These are phyloP conservation scores for Solanum corneliomulleri DNA, from an alignment of 257 asterid species.

Conservation along the genomic window DNA sequence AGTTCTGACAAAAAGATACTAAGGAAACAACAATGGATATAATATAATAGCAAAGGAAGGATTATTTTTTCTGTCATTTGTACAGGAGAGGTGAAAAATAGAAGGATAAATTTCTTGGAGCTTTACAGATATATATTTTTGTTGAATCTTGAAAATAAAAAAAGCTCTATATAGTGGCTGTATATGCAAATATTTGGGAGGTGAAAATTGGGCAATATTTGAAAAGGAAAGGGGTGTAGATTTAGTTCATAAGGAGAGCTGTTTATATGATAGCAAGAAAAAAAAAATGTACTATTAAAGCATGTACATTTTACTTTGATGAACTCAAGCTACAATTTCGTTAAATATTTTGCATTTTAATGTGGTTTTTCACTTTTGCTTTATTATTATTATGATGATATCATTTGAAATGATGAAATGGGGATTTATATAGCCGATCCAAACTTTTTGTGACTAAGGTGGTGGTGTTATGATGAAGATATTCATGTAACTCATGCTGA, in stretches of 20 bases:
- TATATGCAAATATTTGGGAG: not conserved
- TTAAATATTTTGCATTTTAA: not conserved
- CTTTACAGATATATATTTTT: not conserved
- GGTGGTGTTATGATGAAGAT: not conserved
- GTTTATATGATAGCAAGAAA: not conserved
- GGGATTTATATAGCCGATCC: not conserved
- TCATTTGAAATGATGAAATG: not conserved
- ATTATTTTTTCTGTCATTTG: not conserved
- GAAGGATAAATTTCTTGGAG: not conserved
- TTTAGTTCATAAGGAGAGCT: not conserved
- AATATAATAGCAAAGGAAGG: not conserved
- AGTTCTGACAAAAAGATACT: not conserved
- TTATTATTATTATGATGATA: not conserved
- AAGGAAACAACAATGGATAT: not conserved
- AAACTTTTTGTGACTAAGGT: not conserved
- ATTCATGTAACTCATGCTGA: too few relatives aligned
- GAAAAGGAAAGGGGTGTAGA: not conserved
- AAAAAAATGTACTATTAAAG: not conserved
- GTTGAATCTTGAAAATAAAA: constrained; percentile 1
- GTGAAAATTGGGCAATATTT: not conserved
- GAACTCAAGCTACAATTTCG: not conserved
- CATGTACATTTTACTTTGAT: not conserved
- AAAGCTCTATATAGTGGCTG: not conserved
- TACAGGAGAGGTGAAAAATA: not conserved
- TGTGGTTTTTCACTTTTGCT: not conserved